phyloP scores from a whole-genome alignment of 2,329 filamentous ascomycete species.

The Zymoseptoria crescenta region DNA sequence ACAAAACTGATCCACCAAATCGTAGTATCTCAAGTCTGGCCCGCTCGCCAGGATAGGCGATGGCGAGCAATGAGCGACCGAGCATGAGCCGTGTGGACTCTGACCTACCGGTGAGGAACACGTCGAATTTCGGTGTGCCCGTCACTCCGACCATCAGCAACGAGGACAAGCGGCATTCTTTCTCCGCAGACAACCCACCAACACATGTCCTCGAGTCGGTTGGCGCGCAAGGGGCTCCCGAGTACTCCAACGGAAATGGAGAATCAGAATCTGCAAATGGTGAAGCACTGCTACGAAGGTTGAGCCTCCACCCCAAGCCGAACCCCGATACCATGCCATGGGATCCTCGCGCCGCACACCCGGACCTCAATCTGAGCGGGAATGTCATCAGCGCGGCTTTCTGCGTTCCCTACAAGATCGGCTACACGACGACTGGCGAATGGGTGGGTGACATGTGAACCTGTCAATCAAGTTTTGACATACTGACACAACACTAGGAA shows the following conservation, averaged over 20 bases:
- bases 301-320: constrained; percentile 39
- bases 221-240: constrained; percentile 6
- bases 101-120: neutral
- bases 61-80: constrained; percentile 14
- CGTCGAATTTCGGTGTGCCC: constrained; percentile 9
- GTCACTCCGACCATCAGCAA: constrained; percentile 22
- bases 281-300: constrained; percentile 46
- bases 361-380: constrained; percentile 51
- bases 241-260: constrained; percentile 1
- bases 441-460: constrained; percentile 41
- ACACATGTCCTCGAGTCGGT: constrained; percentile 17
- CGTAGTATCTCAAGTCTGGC: neutral
- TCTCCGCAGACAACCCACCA: constrained; percentile 4
- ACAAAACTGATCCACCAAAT: neutral
- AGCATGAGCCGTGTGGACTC: constrained; percentile 6
- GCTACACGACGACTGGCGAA: constrained; percentile 44
- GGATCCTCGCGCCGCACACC: constrained; percentile 49
- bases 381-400: constrained; percentile 57
- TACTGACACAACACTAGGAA: constrained; percentile 45
- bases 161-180: constrained; percentile 9
- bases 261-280: constrained; percentile 38
- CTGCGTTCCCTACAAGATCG: constrained; percentile 54
- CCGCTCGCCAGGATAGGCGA: constrained; percentile 12
- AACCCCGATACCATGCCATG: constrained; percentile 38
- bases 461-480: neutral